Percentiles rank a stretch among this genome's conserved stretches.
These are phyloP conservation scores for Pontederia paniculata DNA, from an alignment of 176 grass and related monocot species.

Conservation along the genomic window DNA sequence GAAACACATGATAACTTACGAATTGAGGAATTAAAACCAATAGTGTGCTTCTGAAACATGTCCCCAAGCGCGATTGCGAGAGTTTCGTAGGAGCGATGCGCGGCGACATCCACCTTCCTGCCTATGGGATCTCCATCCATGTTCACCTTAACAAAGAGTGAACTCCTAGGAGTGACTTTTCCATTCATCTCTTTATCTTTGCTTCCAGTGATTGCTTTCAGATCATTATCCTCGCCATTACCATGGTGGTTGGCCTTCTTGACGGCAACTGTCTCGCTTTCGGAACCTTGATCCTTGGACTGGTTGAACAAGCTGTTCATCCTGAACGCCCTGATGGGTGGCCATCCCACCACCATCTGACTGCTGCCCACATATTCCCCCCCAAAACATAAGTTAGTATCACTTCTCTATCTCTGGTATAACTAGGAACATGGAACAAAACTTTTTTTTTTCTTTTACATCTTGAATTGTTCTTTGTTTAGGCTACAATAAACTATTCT, in stretches of 20 bases:
- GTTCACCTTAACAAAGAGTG: conserved; percentile 31
- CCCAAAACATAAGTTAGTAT: not conserved
- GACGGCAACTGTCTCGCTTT: not conserved
- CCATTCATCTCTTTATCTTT: conserved; percentile 9
- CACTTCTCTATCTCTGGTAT: not conserved
- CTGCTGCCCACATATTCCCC: conserved; percentile 11
- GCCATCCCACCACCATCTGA: conserved; percentile 38
- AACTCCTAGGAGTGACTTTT: not conserved
- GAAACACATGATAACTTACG: not conserved
- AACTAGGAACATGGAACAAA: not conserved
- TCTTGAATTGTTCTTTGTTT: not conserved
- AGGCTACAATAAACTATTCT: too few relatives aligned
- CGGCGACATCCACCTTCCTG: conserved; percentile 34
- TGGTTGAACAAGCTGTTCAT: conserved; percentile 43
- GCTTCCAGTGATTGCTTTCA: not conserved
- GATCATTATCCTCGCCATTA: not conserved
- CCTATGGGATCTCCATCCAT: conserved; percentile 43
- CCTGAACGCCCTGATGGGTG: conserved; percentile 32
- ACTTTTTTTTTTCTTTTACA: not conserved
- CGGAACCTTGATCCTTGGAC: conserved; percentile 11
- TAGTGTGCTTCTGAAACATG: conserved; percentile 30
- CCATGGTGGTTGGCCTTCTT: conserved; percentile 19
- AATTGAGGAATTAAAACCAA: not conserved
- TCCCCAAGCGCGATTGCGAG: conserved; percentile 24
- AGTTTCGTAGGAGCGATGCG: conserved; percentile 28